These are phyloP conservation scores for Termitomyces sp. DNA, from an alignment of 768 basidiomycete genomes.

Conservation along the genomic window DNA sequence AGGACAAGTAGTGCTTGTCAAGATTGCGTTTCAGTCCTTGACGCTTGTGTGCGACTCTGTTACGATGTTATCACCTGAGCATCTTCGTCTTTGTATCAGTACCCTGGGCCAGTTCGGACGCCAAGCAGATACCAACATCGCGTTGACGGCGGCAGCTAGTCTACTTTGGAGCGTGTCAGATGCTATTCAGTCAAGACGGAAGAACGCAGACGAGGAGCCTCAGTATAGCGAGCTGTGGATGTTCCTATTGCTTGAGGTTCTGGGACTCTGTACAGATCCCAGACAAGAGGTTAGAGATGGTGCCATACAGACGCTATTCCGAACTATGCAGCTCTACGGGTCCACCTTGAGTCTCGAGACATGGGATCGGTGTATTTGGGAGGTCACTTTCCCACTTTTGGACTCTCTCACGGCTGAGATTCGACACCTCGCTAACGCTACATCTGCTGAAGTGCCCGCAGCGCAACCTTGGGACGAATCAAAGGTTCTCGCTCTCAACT, in stretches of 20 bases:
- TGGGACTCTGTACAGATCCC: conserved; percentile 75
- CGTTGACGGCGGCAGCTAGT: conserved; percentile 89
- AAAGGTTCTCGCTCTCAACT: conserved; percentile 79
- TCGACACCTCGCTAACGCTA: conserved; percentile 29
- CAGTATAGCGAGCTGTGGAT: conserved; percentile 92
- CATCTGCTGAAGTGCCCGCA: conserved; percentile 13
- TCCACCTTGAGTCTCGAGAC: conserved; percentile 74
- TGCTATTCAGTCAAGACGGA: conserved; percentile 83
- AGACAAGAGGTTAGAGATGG: conserved; percentile 89
- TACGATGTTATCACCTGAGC: conserved; percentile 70
- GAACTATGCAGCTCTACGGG: conserved; percentile 92
- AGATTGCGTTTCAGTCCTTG: conserved; percentile 91
- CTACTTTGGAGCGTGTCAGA: conserved; percentile 96
- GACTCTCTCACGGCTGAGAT: conserved; percentile 61
- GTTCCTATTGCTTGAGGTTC: conserved; percentile 78
- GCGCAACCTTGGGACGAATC: conserved; percentile 79
- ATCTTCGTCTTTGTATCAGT: conserved; percentile 83
- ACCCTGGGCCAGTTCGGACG: conserved; percentile 90
- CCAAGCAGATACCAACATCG: conserved; percentile 94
- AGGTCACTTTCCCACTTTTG: conserved; percentile 82
- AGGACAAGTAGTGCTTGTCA: conserved; percentile 70
- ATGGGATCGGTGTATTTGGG: conserved; percentile 92
- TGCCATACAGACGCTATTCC: conserved; percentile 92
- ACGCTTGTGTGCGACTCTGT: conserved; percentile 94
- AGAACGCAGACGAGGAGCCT: conserved; percentile 53